Conservation (phyloP, 129 eudicot species). For the Smallanthus sonchifolius region DNA sequence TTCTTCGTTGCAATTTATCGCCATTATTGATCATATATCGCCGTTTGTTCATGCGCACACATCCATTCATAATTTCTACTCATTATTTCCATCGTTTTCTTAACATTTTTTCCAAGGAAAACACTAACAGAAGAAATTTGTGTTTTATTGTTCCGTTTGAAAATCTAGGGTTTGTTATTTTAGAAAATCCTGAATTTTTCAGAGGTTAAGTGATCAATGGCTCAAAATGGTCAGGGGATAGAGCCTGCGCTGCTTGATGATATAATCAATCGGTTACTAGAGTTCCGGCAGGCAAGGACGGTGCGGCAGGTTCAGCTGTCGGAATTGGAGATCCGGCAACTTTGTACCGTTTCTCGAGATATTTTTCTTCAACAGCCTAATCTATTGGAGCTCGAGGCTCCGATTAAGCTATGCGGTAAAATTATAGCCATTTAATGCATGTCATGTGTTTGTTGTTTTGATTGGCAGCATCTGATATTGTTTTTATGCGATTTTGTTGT, state of each 20-base stretch:
- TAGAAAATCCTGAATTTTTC: conserved; percentile 23
- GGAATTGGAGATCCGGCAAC: conserved; percentile 72
- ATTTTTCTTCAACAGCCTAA: conserved; percentile 70
- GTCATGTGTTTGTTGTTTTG: neutral
- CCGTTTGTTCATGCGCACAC: conserved; percentile 1
- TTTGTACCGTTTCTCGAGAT: conserved; percentile 51
- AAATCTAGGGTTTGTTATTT: conserved; percentile 23
- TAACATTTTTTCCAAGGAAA: neutral
- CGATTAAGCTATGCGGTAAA: conserved; percentile 86
- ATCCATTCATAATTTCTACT: neutral
- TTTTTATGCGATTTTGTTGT: neutral
- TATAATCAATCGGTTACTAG: conserved; percentile 57
- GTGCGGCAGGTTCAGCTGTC: conserved; percentile 71
- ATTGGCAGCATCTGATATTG: neutral
- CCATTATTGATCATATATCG: neutral
- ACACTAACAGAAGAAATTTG: neutral
- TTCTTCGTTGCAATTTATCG: neutral
- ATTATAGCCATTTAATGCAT: neutral
- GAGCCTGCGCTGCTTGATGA: conserved; percentile 60
- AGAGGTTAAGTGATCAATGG: conserved; percentile 29
- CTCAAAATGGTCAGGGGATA: conserved; percentile 48
- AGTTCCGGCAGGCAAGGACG: conserved; percentile 52
- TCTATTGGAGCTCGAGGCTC: conserved; percentile 80
- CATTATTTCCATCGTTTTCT: neutral
- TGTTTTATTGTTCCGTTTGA: neutral